A percentile compares a stretch with the other conserved stretches of the same genome.
These are phyloP conservation scores for Sphagnurus paluster DNA, from an alignment of 1,284 basidiomycete species.

Conservation along the genomic window DNA sequence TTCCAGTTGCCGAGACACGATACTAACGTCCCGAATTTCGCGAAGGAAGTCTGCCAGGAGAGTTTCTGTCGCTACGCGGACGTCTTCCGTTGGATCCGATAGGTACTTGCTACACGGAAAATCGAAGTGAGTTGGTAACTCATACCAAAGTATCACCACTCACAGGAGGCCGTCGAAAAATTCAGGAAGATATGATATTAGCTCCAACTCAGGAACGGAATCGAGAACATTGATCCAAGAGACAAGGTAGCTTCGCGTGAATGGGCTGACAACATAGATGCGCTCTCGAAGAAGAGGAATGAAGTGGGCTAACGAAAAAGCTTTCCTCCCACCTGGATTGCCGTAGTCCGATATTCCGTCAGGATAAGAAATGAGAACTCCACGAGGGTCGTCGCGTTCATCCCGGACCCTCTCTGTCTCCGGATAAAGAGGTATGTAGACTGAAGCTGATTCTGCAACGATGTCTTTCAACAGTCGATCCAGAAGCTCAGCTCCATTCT, in stretches of 20 bases:
- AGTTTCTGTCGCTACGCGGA: conserved; percentile 89
- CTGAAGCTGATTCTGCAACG: conserved; percentile 94
- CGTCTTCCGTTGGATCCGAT: conserved; percentile 93
- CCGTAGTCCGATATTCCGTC: conserved; percentile 51
- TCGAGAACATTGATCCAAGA: conserved; percentile 97
- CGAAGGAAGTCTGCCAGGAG: conserved; percentile 90
- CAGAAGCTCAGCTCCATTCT: conserved; percentile 98
- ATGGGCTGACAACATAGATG: conserved; percentile 94
- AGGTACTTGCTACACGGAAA: conserved; percentile 77
- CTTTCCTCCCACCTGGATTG: conserved; percentile 56
- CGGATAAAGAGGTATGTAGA: conserved; percentile 89
- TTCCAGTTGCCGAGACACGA: conserved; percentile 64
- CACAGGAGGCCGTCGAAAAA: conserved; percentile 93
- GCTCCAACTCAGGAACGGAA: conserved; percentile 94
- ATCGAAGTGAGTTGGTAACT: conserved; percentile 7
- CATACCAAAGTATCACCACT: conserved; percentile 34
- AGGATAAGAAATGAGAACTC: conserved; percentile 67
- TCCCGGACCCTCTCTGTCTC: conserved; percentile 72
- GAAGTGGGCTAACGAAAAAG: conserved; percentile 93
- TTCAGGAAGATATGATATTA: conserved; percentile 92
- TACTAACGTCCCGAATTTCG: conserved; percentile 87
- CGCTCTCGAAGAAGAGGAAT: conserved; percentile 93
- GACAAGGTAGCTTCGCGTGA: conserved; percentile 94
- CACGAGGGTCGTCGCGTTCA: conserved; percentile 48
- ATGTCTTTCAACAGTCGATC: conserved; percentile 98